A percentile compares a stretch with the other conserved stretches of the same genome.
phyloP scores from a whole-genome alignment of 2,329 filamentous ascomycete species.

The Ascochyta koolunga region DNA sequence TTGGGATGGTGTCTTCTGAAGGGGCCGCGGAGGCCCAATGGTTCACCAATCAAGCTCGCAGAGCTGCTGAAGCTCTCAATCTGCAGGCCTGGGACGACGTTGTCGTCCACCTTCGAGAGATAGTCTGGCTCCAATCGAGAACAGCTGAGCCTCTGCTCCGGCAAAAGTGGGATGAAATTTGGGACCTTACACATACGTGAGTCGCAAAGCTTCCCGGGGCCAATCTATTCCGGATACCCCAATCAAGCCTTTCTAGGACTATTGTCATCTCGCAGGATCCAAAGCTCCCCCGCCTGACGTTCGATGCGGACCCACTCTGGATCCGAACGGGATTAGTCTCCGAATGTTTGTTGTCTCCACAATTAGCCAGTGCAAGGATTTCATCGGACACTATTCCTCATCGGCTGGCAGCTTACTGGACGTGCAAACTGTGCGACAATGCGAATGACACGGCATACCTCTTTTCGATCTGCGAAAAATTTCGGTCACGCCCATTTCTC shows the following conservation, averaged over 20 bases:
- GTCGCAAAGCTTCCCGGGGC: not conserved
- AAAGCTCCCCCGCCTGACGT: not conserved
- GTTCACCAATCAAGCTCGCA: constrained; percentile 16
- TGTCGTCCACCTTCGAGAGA: not conserved
- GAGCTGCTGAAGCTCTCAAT: not conserved
- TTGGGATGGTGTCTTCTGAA: constrained; percentile 23
- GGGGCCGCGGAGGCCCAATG: constrained; percentile 17
- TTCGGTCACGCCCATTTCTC: no score
- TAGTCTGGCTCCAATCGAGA: constrained; percentile 21
- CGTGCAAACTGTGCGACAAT: not conserved
- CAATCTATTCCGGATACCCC: no score
- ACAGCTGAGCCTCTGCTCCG: constrained; percentile 6
- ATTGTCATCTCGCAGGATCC: not conserved
- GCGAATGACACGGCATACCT: no score
- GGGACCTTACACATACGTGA: not conserved
- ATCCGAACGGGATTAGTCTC: constrained; percentile 20
- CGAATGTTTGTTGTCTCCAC: not conserved
- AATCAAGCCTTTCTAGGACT: no score
- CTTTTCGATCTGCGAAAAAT: no score
- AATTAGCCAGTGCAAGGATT: not conserved
- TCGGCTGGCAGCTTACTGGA: not conserved
- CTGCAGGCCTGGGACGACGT: constrained; percentile 13
- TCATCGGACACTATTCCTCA: not conserved
- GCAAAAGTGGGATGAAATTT: constrained; percentile 18
- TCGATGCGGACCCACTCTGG: not conserved